These are phyloP conservation scores for Fusarium protoensiforme DNA, from an alignment of 2,329 filamentous ascomycete species.

Conservation along the genomic window DNA sequence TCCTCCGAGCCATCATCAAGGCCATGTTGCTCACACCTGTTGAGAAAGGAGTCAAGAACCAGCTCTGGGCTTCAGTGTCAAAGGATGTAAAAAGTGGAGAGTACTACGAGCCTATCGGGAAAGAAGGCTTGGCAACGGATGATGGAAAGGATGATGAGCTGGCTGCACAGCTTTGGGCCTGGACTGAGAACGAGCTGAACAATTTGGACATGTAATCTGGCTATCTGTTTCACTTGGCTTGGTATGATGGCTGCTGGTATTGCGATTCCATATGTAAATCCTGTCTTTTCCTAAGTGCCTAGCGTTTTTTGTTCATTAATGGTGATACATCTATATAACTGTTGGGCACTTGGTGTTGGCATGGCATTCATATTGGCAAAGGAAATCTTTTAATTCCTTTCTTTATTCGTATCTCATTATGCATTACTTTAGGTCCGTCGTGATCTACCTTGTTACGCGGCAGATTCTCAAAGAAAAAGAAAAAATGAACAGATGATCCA, in stretches of 20 bases:
- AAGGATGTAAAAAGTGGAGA: conserved; percentile 40
- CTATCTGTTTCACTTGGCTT: neutral
- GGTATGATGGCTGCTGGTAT: neutral
- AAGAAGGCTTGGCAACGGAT: conserved; percentile 33
- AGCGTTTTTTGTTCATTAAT: too few species aligned
- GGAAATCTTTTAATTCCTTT: neutral
- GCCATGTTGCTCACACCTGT: conserved; percentile 36
- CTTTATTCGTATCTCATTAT: neutral
- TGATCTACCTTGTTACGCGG: neutral
- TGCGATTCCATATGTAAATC: too few species aligned
- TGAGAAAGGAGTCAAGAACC: conserved; percentile 51
- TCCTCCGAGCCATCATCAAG: conserved; percentile 17
- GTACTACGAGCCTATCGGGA: conserved; percentile 49
- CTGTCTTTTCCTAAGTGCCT: too few species aligned
- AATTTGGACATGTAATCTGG: neutral
- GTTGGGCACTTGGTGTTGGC: too few species aligned
- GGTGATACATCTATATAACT: too few species aligned
- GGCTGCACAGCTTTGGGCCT: conserved; percentile 48
- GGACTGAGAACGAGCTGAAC: conserved; percentile 49
- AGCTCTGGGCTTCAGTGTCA: conserved; percentile 56
- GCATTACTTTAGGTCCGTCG: neutral
- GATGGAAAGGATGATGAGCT: conserved; percentile 42
- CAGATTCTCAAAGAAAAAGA: neutral
- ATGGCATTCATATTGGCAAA: too few species aligned
- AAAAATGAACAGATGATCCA: neutral